These are phyloP conservation scores for Scenedesmus sp. DNA, from an alignment of 163 green algal genomes.

Conservation along the genomic window DNA sequence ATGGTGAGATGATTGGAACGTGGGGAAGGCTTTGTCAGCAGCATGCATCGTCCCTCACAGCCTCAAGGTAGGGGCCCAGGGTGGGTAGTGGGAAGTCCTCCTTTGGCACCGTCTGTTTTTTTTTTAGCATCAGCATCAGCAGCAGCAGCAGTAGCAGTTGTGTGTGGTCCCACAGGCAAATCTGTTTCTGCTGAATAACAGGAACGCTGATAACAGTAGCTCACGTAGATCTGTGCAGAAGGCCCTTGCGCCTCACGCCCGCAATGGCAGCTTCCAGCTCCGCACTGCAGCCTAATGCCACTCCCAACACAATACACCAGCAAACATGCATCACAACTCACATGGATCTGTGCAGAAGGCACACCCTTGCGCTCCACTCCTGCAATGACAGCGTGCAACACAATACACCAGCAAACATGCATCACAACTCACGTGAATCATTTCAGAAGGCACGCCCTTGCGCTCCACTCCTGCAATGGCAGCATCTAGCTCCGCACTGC, in stretches of 20 bases:
- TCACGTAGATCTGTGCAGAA: background rate
- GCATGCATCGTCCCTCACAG: conserved; percentile 31
- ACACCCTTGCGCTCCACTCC: background rate
- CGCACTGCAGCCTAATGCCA: background rate
- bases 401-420: no score
- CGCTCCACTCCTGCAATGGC: background rate
- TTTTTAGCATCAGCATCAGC: background rate
- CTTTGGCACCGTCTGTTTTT: conserved; percentile 56
- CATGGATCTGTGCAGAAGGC: background rate
- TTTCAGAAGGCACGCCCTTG: background rate
- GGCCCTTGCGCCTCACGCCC: background rate
- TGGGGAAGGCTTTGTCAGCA: no score
- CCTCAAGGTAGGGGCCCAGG: conserved; percentile 66
- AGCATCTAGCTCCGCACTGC: background rate
- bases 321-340: background rate
- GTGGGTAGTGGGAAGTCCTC: conserved; percentile 68
- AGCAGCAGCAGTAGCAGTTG: background rate
- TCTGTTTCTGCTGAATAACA: no score
- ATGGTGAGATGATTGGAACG: background rate
- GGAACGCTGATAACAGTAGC: no score
- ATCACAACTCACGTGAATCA: background rate
- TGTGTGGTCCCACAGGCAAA: no score
- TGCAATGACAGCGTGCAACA: conserved; percentile 68
- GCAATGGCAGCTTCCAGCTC: no score
- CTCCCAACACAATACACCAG: no score